Base-by-base conservation (phyloP, 2,329 filamentous ascomycete genomes). In the Colletotrichum truncatum region DNA sequence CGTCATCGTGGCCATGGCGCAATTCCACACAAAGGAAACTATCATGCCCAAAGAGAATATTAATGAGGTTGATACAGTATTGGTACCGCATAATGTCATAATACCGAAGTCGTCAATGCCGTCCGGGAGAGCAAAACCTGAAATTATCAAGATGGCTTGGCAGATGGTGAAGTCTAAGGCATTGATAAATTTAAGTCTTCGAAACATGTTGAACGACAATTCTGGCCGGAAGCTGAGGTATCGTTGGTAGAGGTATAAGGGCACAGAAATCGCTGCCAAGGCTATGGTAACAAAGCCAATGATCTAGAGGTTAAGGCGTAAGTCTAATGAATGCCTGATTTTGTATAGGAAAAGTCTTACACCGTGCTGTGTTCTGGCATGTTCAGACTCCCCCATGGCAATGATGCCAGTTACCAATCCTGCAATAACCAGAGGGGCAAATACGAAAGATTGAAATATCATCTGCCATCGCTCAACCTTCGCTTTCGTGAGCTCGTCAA, bases 41-140 rank as follows among this genome's bases (percentile, higher is more conserved):
- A 65, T 62, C 62, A 65, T 65, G 3, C 62, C 62, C n/a, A 65
- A n/a, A 23, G 62, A 65, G 21, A 65, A 65, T 2, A 65, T 25
- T 5, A 62, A n/a, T 3, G 62, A 65, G 3, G 57, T 30, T 4
- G 62, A 65, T 1, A 65, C 3, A 6, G 41, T 41, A 12, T 43
- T 65, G 4, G 62, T 65, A 8, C 62, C 62, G 32, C 62, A 65
- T 2, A 65, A 18, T 4, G 62, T 55, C 56, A 65, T 62, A 16
- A 62, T 43, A 1, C 56, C 62, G 18, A 65, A 62, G 14, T 65
- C 62, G 26, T 65, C 62, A 16, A 65, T 65, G 23, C 62, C 62
- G 10, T 62, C 62, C 18, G 62, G 62, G 14, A 65, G 62, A 23
- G 62, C 49, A 6, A 65, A 65, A 25, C 62, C 62, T 4, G 62